Base-by-base conservation (phyloP, 495 filamentous ascomycete genomes). In the Acidiella bohemica region DNA sequence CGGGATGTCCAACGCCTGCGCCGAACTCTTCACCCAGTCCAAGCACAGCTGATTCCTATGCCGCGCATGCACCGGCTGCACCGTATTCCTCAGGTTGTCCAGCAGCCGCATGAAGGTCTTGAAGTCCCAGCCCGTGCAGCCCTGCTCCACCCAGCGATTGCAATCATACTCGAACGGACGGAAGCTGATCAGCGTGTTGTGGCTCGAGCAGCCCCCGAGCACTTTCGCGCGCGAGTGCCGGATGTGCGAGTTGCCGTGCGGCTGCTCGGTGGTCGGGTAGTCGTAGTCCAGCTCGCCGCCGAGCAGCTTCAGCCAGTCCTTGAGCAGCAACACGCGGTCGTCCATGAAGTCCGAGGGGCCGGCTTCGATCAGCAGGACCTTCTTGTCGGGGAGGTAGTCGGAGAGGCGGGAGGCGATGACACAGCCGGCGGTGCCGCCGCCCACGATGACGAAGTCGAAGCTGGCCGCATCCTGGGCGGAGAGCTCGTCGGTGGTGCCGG, bases 181-280 rank as follows among this genome's bases (percentile, higher is more conserved):
- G 66, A 86, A 87, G 4, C 79, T 83, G 54, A 90, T 86, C 39
- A 87, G 66, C 20, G 83, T 87, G 55, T 90, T 90, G 67, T 90
- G 83, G 32, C 76, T 81, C 17, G 80, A 84, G 67, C 83, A 90
- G 40, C 83, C 83, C 47, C 83, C 83, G 19, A 90, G 70, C 10
- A 87, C 80, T 64, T 86, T 86, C 22, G 83, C 82, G 42, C 83
- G 73, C 12, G 83, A 83, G 60, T 87, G 81, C 37, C 81, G 73
- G 59, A 90, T 86, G 64, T 78, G 67, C 34, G 80, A 84, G 60
- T 85, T 86, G 52, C 80, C 81, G 42, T 52, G 59, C 10, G 81
- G 81, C 58, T 88, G 82, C 59, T 85, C 82, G 28, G 72, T 79
- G n/a, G 82, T 90, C 38, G 71, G 71, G 61, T 90, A 90, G 49